phyloP scores from a whole-genome alignment of 2,329 filamentous ascomycete species.

The Clonostachys sp. region DNA sequence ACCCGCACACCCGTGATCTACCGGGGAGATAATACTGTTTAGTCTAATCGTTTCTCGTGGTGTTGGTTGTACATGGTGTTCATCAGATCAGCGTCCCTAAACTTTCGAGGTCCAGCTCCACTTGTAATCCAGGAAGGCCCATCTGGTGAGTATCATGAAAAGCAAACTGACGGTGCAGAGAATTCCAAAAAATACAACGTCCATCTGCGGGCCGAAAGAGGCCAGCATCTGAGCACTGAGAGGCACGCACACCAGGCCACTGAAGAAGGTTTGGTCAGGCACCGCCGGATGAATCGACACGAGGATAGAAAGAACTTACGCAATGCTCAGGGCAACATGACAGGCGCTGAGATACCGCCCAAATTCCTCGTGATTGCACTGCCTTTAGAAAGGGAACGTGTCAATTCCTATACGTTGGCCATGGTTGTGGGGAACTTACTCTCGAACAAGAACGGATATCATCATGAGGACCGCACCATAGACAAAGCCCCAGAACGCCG shows the following conservation, averaged over 20 bases:
- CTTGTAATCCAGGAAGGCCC: neutral
- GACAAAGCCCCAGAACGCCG: slow-evolving; percentile 2
- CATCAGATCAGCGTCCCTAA: neutral
- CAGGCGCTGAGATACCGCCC: slow-evolving; percentile 4
- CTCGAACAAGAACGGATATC: slow-evolving; percentile 3
- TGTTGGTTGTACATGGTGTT: no score
- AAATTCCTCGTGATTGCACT: slow-evolving; percentile 2
- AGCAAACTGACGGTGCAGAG: neutral
- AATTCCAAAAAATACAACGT: slow-evolving; percentile 1
- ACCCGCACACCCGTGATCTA: no score
- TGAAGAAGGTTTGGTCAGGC: neutral
- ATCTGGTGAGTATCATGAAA: slow-evolving; percentile 1
- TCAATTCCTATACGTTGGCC: neutral
- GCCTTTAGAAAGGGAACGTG: neutral
- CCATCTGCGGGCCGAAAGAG: neutral
- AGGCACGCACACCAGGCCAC: slow-evolving; percentile 1
- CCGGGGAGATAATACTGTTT: no score
- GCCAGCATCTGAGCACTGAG: slow-evolving; percentile 1
- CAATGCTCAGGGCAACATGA: slow-evolving; percentile 3
- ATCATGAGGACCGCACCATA: slow-evolving; percentile 2
- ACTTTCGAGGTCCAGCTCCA: neutral
- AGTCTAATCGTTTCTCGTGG: no score
- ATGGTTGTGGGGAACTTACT: neutral
- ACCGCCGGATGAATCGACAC: no score
- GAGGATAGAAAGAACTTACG: slow-evolving; percentile 1